Evolutionary conservation across 495 filamentous ascomycete species (phyloP).

Genomic region (Pseudotulostoma volvatum): DNA sequence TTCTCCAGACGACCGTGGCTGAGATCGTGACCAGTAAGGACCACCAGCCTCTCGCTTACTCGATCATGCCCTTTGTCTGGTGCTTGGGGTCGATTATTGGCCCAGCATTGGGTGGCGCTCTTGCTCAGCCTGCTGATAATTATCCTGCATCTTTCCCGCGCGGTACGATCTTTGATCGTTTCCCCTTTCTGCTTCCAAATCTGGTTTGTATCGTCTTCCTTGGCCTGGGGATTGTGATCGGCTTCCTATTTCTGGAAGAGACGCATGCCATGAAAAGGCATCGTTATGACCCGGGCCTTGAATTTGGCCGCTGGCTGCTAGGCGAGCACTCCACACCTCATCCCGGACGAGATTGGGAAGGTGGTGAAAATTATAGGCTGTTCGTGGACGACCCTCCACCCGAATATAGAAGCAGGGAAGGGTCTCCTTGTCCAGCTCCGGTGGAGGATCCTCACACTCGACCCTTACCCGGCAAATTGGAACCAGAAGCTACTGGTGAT

Average conservation of each 20-base stretch:
- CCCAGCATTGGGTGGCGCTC: slow-evolving; percentile 72
- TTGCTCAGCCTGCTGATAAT: slow-evolving; percentile 70
- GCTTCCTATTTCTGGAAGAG: slow-evolving; percentile 84
- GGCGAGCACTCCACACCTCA: slow-evolving; percentile 13
- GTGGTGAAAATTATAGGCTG: slow-evolving; percentile 33
- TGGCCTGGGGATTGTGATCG: slow-evolving; percentile 59
- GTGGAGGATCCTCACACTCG: slow-evolving; percentile 15
- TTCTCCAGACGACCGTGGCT: slow-evolving; percentile 85
- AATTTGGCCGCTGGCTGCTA: slow-evolving; percentile 60
- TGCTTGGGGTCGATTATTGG: slow-evolving; percentile 86
- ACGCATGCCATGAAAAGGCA: slow-evolving; percentile 75
- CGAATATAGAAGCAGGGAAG: slow-evolving; percentile 48
- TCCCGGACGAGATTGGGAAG: slow-evolving; percentile 11
- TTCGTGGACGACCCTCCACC: slow-evolving; percentile 43
- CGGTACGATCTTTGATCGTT: slow-evolving; percentile 63
- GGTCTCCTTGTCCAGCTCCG: slow-evolving; percentile 41
- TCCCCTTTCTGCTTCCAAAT: slow-evolving; percentile 88
- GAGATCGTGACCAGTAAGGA: slow-evolving; percentile 84
- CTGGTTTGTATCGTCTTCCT: slow-evolving; percentile 74
- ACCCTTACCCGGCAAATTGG: slow-evolving; percentile 26
- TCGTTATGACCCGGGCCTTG: slow-evolving; percentile 57
- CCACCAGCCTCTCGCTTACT: slow-evolving; percentile 82
- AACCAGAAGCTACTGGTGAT: slow-evolving; percentile 19
- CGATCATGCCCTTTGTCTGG: slow-evolving; percentile 97
- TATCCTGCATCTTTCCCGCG: slow-evolving; percentile 62